A percentile compares a stretch with the other conserved stretches of the same genome.
These are phyloP conservation scores for Davidsoniella virescens DNA, from an alignment of 2,329 filamentous ascomycete species.

Conservation along the genomic window DNA sequence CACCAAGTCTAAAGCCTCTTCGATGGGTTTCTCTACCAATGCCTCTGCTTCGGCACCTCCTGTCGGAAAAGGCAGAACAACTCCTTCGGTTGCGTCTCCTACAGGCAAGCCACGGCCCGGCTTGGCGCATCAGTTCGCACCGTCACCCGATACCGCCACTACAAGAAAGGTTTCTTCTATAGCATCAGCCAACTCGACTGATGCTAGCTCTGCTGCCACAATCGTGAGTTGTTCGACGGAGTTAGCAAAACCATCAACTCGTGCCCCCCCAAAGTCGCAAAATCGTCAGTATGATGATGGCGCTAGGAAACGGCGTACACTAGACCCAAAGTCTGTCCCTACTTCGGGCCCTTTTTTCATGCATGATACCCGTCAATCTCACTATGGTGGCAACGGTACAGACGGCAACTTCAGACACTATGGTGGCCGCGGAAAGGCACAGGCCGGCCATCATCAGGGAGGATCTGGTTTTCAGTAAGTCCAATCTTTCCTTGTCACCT, in stretches of 20 bases:
- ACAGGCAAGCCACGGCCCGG: too few species aligned
- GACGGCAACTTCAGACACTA: neutral
- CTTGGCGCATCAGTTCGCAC: too few species aligned
- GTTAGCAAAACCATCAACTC: slow-evolving; percentile 13
- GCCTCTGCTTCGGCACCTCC: neutral
- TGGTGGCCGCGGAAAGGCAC: neutral
- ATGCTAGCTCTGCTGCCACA: too few species aligned
- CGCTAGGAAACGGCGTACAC: slow-evolving; percentile 66
- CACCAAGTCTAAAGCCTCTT: neutral
- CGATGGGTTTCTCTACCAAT: neutral
- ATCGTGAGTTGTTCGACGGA: slow-evolving; percentile 37
- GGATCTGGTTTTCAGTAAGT: neutral
- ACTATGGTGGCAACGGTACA: slow-evolving; percentile 22
- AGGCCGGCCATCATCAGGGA: too few species aligned
- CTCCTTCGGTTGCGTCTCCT: too few species aligned
- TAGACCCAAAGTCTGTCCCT: slow-evolving; percentile 86
- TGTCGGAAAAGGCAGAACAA: too few species aligned
- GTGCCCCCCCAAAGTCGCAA: slow-evolving; percentile 35
- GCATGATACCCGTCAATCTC: slow-evolving; percentile 72
- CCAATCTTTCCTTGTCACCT: neutral
- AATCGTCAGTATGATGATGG: slow-evolving; percentile 31
- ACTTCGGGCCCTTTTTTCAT: slow-evolving; percentile 93
- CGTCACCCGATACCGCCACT: too few species aligned
- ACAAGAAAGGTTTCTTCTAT: too few species aligned
- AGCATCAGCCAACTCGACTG: too few species aligned